phyloP scores from a whole-genome alignment of 352 stramenopile species.

The Globisporangium apiculatum region DNA sequence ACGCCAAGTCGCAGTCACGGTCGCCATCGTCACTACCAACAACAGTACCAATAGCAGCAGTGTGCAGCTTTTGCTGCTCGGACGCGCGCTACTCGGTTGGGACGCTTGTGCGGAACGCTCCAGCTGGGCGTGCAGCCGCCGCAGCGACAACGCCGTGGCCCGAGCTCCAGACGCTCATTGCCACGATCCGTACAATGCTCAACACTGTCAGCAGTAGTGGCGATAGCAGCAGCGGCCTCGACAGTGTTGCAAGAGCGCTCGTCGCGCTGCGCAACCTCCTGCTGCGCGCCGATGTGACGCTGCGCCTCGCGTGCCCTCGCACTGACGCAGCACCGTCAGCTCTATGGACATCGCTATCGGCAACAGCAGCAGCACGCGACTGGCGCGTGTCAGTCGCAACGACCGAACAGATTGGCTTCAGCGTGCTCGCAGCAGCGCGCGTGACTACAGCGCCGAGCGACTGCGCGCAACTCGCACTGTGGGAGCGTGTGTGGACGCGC shows the following conservation, averaged over 20 bases:
- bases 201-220: neutral
- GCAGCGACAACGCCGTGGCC: neutral
- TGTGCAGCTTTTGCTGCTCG: slow-evolving; percentile 7
- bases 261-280: slow-evolving; percentile 7
- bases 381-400: neutral
- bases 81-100: neutral
- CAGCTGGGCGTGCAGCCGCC: no score
- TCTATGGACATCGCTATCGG: neutral
- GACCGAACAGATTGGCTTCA: slow-evolving; percentile 2
- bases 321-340: no score
- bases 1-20: no score
- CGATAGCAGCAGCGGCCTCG: neutral
- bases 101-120: neutral
- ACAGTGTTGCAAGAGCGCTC: neutral
- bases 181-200: neutral
- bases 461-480: slow-evolving; percentile 10
- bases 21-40: no score
- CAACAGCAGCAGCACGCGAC: neutral
- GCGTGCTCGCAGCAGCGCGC: neutral
- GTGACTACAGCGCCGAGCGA: neutral
- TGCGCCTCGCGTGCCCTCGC: neutral
- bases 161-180: slow-evolving; percentile 4
- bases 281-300: slow-evolving; percentile 6
- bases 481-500: slow-evolving; percentile 28
- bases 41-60: neutral